A percentile compares a stretch with the other conserved stretches of the same genome.
phyloP scores from a whole-genome alignment of 306 rosid genomes.

The Lithocarpus polystachyus region DNA sequence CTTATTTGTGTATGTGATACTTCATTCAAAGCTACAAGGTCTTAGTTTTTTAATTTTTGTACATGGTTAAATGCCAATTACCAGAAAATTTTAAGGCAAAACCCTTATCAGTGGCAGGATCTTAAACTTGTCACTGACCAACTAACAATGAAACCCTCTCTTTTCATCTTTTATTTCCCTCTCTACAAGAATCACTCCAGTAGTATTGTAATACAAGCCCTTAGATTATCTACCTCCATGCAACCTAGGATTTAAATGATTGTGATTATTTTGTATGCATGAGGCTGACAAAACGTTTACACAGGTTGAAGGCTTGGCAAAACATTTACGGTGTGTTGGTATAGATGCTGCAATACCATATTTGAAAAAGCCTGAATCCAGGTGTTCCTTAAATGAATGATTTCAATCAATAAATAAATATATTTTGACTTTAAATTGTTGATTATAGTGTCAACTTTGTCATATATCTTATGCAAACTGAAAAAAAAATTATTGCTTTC shows the following conservation, averaged over 20 bases:
- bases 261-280: slow-evolving; percentile 14
- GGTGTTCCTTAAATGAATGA: slow-evolving; percentile 35
- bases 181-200: slow-evolving; percentile 8
- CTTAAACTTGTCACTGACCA: not conserved
- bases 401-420: slow-evolving; percentile 6
- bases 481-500: slow-evolving; percentile 10
- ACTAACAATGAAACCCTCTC: slow-evolving; percentile 1
- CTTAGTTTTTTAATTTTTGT: not conserved
- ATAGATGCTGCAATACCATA: slow-evolving; percentile 84
- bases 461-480: slow-evolving; percentile 19
- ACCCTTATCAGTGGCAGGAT: not conserved
- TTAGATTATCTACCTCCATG: not conserved
- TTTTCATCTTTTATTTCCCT: slow-evolving; percentile 7
- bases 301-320: slow-evolving; percentile 96
- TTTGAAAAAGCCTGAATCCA: slow-evolving; percentile 78
- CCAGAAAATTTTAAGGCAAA: not conserved
- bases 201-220: not conserved
- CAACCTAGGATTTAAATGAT: slow-evolving; percentile 16
- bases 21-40: not conserved
- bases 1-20: slow-evolving; percentile 10
- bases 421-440: slow-evolving; percentile 12
- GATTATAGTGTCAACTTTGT: slow-evolving; percentile 7
- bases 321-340: slow-evolving; percentile 93
- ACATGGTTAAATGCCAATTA: slow-evolving; percentile 20
- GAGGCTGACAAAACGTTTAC: slow-evolving; percentile 28